Evolutionary conservation across 176 grass and related monocot species (phyloP), one percentile per base, ranked within the genome.

Genomic region (Ampelocalamus luodianensis): DNA sequence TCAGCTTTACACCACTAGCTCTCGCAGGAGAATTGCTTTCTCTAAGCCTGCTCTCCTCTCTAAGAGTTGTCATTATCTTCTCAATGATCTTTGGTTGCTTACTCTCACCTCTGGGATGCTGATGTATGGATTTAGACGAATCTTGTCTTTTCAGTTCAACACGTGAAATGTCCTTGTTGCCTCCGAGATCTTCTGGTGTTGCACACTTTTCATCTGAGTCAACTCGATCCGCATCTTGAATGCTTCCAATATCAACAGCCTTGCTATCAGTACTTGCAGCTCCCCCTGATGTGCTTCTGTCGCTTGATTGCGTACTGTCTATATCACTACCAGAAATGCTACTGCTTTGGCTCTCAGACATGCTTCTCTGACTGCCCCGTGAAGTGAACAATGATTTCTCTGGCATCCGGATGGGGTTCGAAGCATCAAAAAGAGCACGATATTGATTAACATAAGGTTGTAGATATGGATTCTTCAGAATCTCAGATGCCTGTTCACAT

Each of bases 301-400:
- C 89, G 11, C 69, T 90, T 82, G 91, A 95, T 18, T 88, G 87
- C 46, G 81, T 90, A 81, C 91, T 94, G 70, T 96, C 90, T 59
- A 90, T 90, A 60, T 99, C 91, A 82, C 90, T 96, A 73, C 93
- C 88, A 83, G 89, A 98, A 71, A 92, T 85, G 68, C 90, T 99
- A 74, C 93, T 89, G 60, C 83, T 90, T 96, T 94, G 93, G 67
- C 91, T 99, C 66, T 91, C 91, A 58, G 90, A 92, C 88, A 94
- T 92, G 71, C 88, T 94, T 70, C 77, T 88, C 50, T 89, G 88
- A 74, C 77, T 84, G 61, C 39, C 53, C 27, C 61, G 80, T 48
- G 87, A 88, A 73, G 81, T 56, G 39, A 72, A 68, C 27, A 83
- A 87, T 76, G 71, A 38, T 92, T 93, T 95, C 56, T 87, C 91